A percentile compares a stretch with the other conserved stretches of the same genome.
phyloP scores from a whole-genome alignment of 169 alveolate genomes.

The Plasmodium relictum region DNA sequence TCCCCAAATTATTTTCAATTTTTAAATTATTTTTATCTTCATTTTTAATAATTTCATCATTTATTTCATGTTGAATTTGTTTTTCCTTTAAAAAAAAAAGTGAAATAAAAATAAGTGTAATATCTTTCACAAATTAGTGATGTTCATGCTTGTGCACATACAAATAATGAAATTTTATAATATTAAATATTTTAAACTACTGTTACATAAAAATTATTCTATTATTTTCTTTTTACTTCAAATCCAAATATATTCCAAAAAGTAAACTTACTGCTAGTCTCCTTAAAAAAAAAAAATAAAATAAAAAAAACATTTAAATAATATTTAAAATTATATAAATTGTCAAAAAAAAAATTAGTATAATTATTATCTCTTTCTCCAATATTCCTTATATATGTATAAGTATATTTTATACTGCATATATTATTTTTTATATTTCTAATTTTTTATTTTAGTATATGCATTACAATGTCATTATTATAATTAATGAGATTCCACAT shows the following conservation, averaged over 20 bases:
- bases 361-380: not conserved
- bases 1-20: not conserved
- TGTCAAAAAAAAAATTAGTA: not conserved
- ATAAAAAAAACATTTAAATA: not conserved
- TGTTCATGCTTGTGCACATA: not conserved
- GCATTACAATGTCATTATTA: slow-evolving; percentile 12
- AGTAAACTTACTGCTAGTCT: slow-evolving; percentile 3
- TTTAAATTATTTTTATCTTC: slow-evolving; percentile 20
- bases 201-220: not conserved
- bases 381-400: not conserved
- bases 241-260: slow-evolving; percentile 72
- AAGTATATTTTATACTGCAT: not conserved
- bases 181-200: not conserved
- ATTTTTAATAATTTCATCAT: not conserved
- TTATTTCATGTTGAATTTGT: not conserved
- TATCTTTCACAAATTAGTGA: not conserved
- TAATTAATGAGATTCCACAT: slow-evolving; percentile 68
- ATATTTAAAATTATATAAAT: not conserved
- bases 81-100: not conserved
- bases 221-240: slow-evolving; percentile 34
- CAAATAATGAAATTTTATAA: not conserved
- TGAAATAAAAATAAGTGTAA: not conserved
- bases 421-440: not conserved
- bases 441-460: not conserved
- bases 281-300: slow-evolving; percentile 20